Percentiles rank a stretch among this genome's conserved stretches.
Evolutionary conservation across 371 early-diverging fungal genomes (phyloP).

Genomic region (Mucor indicus): DNA sequence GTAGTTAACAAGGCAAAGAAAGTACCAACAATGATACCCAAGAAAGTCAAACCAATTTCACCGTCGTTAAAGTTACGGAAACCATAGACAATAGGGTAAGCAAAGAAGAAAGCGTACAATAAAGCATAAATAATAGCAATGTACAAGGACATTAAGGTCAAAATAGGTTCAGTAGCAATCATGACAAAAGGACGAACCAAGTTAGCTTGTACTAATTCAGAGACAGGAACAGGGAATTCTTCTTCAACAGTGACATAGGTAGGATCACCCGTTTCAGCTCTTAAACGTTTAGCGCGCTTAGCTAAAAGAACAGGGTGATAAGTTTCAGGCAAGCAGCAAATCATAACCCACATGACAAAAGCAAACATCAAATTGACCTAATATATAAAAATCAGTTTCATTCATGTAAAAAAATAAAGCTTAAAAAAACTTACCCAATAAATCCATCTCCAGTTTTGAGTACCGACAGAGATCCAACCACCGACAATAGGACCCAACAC

Average conservation of each 20-base stretch:
- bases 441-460: constrained; percentile 43
- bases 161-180: constrained; percentile 40
- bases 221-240: constrained; percentile 28
- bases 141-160: constrained; percentile 39
- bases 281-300: constrained; percentile 25
- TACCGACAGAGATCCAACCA: constrained; percentile 43
- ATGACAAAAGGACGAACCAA: constrained; percentile 37
- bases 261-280: constrained; percentile 30
- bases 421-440: constrained; percentile 48
- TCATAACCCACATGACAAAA: constrained; percentile 37
- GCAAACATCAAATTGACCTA: constrained; percentile 42
- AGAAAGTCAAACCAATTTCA: constrained; percentile 36
- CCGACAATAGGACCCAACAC: constrained; percentile 45
- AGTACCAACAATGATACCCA: constrained; percentile 39
- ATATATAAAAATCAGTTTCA: background rate
- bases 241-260: constrained; percentile 34
- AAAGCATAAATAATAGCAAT: constrained; percentile 43
- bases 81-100: constrained; percentile 42
- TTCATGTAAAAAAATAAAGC: background rate
- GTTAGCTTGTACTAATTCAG: constrained; percentile 28
- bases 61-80: constrained; percentile 37
- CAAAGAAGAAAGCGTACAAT: constrained; percentile 43
- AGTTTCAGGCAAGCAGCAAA: constrained; percentile 37
- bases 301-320: constrained; percentile 38
- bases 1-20: constrained; percentile 31